phyloP scores from a whole-genome alignment of 495 filamentous ascomycete species.

The Hyaloscypha variabilis region DNA sequence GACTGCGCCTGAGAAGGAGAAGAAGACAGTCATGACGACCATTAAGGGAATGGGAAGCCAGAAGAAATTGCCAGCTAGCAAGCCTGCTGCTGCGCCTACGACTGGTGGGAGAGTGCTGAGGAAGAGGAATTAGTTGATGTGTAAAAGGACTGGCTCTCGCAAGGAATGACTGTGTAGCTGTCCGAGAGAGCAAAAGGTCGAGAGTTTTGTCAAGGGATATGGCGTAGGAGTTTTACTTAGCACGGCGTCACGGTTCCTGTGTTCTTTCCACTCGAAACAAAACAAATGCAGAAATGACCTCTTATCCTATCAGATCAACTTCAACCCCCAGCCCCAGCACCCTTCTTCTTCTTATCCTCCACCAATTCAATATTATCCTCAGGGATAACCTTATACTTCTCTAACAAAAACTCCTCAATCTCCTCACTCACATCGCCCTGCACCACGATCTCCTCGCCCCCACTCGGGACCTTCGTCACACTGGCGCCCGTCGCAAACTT shows the following conservation, averaged over 20 bases:
- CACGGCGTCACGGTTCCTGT: not conserved
- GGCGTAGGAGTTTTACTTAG: no score
- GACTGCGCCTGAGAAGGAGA: constrained; percentile 31
- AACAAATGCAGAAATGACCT: not conserved
- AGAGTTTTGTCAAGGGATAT: no score
- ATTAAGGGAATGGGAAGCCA: constrained; percentile 42
- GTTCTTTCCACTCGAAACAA: not conserved
- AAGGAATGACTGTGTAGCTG: not conserved
- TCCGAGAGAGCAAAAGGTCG: no score
- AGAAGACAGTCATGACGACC: constrained; percentile 42
- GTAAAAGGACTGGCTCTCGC: not conserved
- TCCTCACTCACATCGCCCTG: constrained; percentile 97
- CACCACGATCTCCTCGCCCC: constrained; percentile 95
- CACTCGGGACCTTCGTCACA: constrained; percentile 84
- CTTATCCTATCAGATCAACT: not conserved
- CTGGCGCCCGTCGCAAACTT: constrained; percentile 93
- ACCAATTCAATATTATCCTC: constrained; percentile 93
- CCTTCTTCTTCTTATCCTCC: constrained; percentile 93
- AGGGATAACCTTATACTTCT: constrained; percentile 81
- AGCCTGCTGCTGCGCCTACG: constrained; percentile 33
- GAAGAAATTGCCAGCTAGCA: constrained; percentile 43
- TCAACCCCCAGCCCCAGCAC: constrained; percentile 44
- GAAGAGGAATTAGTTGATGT: constrained; percentile 43
- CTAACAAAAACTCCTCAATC: constrained; percentile 85
- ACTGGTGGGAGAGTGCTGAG: constrained; percentile 47